Evolutionary conservation across 176 grass and related monocot genomes (phyloP).

Genomic region (Otatea glauca): DNA sequence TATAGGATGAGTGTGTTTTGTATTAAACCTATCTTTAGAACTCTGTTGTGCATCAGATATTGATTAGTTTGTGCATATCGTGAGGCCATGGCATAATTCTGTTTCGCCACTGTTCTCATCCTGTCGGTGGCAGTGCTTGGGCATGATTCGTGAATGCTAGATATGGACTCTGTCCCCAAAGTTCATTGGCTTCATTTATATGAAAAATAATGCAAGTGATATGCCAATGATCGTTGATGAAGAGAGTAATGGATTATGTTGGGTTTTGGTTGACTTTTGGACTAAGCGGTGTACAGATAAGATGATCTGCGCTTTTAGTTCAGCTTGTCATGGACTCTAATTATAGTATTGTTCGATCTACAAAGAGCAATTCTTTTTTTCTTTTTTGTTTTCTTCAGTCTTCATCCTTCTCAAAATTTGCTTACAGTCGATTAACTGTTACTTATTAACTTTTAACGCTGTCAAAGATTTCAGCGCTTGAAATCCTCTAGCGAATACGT

Average conservation of each 20-base stretch:
- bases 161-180: neutral
- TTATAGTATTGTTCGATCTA: neutral
- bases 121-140: too few relatives aligned
- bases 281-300: neutral
- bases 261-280: neutral
- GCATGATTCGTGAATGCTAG: conserved; percentile 6
- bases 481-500: too few relatives aligned
- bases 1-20: too few relatives aligned
- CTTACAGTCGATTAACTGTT: neutral
- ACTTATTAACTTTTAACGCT: too few relatives aligned
- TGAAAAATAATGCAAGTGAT: conserved; percentile 24
- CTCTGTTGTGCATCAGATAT: too few relatives aligned
- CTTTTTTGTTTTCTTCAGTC: neutral
- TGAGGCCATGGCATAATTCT: too few relatives aligned
- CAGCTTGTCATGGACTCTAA: neutral
- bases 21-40: too few relatives aligned
- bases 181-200: conserved; percentile 21
- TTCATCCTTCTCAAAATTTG: neutral
- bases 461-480: too few relatives aligned
- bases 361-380: neutral
- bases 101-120: too few relatives aligned
- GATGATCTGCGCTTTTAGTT: neutral
- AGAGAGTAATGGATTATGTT: neutral
- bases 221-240: neutral
- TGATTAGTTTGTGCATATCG: too few relatives aligned